These are phyloP conservation scores for Trichocomaceae sp. DNA, from an alignment of 2,329 filamentous ascomycete species.

Conservation along the genomic window DNA sequence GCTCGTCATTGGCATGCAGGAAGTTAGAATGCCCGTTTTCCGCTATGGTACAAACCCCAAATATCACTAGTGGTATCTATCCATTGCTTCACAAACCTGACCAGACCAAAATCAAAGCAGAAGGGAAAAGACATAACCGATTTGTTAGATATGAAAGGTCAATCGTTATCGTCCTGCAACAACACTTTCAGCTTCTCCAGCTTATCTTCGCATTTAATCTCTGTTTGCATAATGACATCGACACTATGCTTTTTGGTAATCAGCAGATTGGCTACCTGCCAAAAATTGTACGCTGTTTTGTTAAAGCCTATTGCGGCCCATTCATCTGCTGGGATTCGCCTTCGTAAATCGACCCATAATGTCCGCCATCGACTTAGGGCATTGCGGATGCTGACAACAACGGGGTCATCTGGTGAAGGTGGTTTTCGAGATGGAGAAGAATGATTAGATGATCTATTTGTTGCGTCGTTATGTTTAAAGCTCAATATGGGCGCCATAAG, in stretches of 20 bases:
- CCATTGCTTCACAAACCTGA: not conserved
- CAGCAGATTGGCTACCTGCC: slow-evolving; percentile 37
- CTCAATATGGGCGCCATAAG: slow-evolving; percentile 26
- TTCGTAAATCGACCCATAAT: slow-evolving; percentile 31
- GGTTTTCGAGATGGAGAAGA: not conserved
- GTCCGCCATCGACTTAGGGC: slow-evolving; percentile 35
- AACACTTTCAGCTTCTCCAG: slow-evolving; percentile 37
- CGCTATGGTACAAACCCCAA: not conserved
- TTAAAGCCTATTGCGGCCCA: slow-evolving; percentile 39
- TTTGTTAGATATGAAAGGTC: slow-evolving; percentile 7
- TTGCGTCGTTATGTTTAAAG: slow-evolving; percentile 11
- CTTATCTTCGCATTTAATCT: slow-evolving; percentile 41
- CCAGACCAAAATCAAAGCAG: not conserved
- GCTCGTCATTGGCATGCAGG: not conserved
- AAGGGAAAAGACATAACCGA: not conserved
- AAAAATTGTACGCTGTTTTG: slow-evolving; percentile 39
- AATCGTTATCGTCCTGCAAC: slow-evolving; percentile 30
- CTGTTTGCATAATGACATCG: slow-evolving; percentile 40
- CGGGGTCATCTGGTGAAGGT: slow-evolving; percentile 23
- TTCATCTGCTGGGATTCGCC: slow-evolving; percentile 26
- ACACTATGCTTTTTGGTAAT: slow-evolving; percentile 38
- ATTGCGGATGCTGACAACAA: slow-evolving; percentile 26
- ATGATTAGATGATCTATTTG: slow-evolving; percentile 2
- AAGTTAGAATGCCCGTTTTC: too few species aligned
- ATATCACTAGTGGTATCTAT: not conserved